Conservation (phyloP, 2,329 filamentous ascomycete genomes). For the Talaromyces sp. region DNA sequence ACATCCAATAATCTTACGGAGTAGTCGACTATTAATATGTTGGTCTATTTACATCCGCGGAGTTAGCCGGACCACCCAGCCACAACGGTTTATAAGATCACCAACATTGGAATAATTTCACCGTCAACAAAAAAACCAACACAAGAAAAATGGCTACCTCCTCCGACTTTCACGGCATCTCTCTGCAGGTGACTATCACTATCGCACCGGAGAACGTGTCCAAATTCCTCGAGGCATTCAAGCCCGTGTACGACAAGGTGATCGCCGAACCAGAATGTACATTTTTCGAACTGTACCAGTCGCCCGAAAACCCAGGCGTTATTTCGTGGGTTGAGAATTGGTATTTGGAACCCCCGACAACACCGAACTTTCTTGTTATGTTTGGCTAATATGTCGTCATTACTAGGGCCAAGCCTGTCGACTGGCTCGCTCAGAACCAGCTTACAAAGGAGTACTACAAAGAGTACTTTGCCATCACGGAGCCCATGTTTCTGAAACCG, state of each 20-base stretch:
- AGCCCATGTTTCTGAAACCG: constrained; percentile 37
- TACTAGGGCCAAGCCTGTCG: background rate
- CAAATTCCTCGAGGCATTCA: constrained; percentile 30
- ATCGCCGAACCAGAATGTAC: constrained; percentile 39
- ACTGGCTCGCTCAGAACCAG: background rate
- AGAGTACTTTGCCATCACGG: constrained; percentile 34
- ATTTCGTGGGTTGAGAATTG: constrained; percentile 40
- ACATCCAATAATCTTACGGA: no score
- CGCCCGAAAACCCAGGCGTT: constrained; percentile 30
- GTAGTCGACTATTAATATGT: no score
- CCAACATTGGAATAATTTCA: no score
- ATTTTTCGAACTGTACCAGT: constrained; percentile 41
- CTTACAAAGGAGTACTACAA: constrained; percentile 39
- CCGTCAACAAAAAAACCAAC: background rate
- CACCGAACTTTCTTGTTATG: background rate
- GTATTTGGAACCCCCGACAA: no score
- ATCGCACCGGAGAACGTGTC: constrained; percentile 17
- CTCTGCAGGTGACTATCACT: background rate
- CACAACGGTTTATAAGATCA: no score
- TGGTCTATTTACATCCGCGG: no score
- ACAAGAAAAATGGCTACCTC: background rate
- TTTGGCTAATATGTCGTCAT: constrained; percentile 20
- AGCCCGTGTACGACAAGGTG: constrained; percentile 36
- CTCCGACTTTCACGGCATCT: background rate
- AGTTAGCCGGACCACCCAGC: no score